A percentile compares a stretch with the other conserved stretches of the same genome.
phyloP scores from a whole-genome alignment of 1,139 yeast genomes.

The Scheffersomyces cryptocercus region DNA sequence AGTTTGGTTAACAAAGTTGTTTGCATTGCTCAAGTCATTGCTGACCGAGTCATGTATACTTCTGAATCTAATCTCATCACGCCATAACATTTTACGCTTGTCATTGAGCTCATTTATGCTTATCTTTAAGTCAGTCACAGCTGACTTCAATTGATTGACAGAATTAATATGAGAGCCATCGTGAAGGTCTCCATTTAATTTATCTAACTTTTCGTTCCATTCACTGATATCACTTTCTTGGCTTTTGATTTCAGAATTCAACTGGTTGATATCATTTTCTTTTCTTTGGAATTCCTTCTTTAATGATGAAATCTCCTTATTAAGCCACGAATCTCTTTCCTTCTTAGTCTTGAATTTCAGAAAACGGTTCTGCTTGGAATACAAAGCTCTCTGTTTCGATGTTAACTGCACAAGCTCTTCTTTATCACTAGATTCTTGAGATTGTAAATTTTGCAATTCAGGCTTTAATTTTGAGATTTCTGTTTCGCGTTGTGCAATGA shows the following conservation, averaged over 20 bases:
- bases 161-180: slow-evolving; percentile 18
- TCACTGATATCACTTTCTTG: slow-evolving; percentile 20
- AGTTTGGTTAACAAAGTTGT: slow-evolving; percentile 62
- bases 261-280: slow-evolving; percentile 23
- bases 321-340: slow-evolving; percentile 74
- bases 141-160: slow-evolving; percentile 28
- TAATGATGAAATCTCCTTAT: slow-evolving; percentile 25
- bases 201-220: slow-evolving; percentile 40
- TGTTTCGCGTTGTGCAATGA: slow-evolving; percentile 23
- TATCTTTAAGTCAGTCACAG: slow-evolving; percentile 38
- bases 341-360: slow-evolving; percentile 55
- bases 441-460: slow-evolving; percentile 35
- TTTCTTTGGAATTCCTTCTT: slow-evolving; percentile 21
- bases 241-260: slow-evolving; percentile 19
- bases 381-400: slow-evolving; percentile 61
- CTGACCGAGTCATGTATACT: slow-evolving; percentile 56
- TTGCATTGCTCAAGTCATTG: slow-evolving; percentile 58
- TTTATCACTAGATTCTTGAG: slow-evolving; percentile 43
- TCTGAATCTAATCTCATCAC: slow-evolving; percentile 68
- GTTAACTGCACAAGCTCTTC: slow-evolving; percentile 43
- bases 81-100: slow-evolving; percentile 72
- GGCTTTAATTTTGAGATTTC: slow-evolving; percentile 39
- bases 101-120: slow-evolving; percentile 55
- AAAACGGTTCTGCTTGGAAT: slow-evolving; percentile 74
- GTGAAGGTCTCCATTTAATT: slow-evolving; percentile 33